Percentiles rank a stretch among this genome's conserved stretches.
These are phyloP conservation scores for Hypoxylon sp. DNA, from an alignment of 2,329 filamentous ascomycete genomes.

Conservation along the genomic window DNA sequence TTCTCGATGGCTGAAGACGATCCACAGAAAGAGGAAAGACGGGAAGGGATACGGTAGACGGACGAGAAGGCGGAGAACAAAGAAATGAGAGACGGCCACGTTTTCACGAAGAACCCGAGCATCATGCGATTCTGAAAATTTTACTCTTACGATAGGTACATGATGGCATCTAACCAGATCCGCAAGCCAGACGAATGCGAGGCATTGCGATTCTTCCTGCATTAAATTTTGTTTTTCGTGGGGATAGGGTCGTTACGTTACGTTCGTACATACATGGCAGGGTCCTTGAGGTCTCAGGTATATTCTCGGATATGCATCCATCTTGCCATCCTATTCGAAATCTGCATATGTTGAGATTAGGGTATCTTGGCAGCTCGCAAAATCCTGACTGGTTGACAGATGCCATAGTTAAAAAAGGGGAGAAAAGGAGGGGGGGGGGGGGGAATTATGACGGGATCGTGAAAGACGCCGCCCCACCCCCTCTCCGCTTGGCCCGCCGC, in stretches of 20 bases:
- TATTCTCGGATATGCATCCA: no score
- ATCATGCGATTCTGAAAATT: constrained; percentile 1
- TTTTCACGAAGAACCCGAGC: constrained; percentile 6
- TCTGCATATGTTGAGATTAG: constrained; percentile 9
- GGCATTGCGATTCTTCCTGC: no score
- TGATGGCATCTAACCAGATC: constrained; percentile 7
- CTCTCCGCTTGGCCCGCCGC: constrained; percentile 29
- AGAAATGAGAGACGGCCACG: constrained; percentile 13
- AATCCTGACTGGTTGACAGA: no score
- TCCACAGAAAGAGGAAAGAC: not conserved
- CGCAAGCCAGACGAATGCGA: no score
- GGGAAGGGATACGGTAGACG: not conserved
- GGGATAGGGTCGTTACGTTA: constrained; percentile 21
- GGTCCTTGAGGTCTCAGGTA: not conserved
- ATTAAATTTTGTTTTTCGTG: constrained; percentile 18
- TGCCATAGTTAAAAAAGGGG: not conserved
- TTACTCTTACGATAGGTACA: no score
- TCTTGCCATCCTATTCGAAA: no score
- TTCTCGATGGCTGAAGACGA: constrained; percentile 10
- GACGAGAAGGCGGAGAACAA: not conserved
- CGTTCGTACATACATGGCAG: no score
- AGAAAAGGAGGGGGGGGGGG: not conserved
- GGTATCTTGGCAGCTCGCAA: constrained; percentile 17
- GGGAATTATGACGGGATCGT: constrained; percentile 18
- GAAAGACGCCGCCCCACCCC: constrained; percentile 31